Evolutionary conservation across 202 grass and related monocot species (phyloP).

Genomic region (Panicum hallii): DNA sequence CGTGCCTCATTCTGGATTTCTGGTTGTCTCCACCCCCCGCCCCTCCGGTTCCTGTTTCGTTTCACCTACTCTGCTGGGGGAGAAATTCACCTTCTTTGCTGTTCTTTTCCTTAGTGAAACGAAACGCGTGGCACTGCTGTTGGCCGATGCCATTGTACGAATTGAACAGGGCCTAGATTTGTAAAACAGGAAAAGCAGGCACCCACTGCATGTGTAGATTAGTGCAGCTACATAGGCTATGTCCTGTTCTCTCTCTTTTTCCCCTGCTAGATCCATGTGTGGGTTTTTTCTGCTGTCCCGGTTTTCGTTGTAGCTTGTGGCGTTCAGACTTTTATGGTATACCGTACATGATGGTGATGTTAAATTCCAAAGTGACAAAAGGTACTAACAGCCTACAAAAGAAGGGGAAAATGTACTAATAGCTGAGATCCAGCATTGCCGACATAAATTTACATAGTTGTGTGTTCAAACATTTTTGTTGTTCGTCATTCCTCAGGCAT

Average conservation of each 20-base stretch:
- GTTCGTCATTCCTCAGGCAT: not conserved
- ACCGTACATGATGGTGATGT: not conserved
- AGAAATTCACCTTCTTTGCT: not conserved
- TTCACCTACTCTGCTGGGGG: not conserved
- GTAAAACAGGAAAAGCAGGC: not conserved
- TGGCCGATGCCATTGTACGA: not conserved
- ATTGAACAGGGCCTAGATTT: slow-evolving; percentile 32
- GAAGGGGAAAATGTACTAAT: not conserved
- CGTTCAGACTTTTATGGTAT: not conserved
- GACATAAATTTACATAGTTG: not conserved
- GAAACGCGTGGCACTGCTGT: not conserved
- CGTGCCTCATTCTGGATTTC: not conserved
- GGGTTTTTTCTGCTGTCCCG: not conserved
- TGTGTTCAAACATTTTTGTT: not conserved
- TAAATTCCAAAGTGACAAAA: not conserved
- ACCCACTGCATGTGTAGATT: not conserved
- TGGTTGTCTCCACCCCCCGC: not conserved
- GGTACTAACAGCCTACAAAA: no score
- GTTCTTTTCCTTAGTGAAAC: not conserved
- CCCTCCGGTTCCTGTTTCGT: not conserved
- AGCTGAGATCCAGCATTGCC: not conserved
- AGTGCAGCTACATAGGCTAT: not conserved
- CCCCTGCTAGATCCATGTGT: not conserved
- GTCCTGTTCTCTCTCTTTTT: not conserved
- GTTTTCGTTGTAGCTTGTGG: not conserved